Percentiles rank a stretch among this genome's conserved stretches.
phyloP scores from a whole-genome alignment of 495 filamentous ascomycete genomes.

The Penicillium cinerascens region DNA sequence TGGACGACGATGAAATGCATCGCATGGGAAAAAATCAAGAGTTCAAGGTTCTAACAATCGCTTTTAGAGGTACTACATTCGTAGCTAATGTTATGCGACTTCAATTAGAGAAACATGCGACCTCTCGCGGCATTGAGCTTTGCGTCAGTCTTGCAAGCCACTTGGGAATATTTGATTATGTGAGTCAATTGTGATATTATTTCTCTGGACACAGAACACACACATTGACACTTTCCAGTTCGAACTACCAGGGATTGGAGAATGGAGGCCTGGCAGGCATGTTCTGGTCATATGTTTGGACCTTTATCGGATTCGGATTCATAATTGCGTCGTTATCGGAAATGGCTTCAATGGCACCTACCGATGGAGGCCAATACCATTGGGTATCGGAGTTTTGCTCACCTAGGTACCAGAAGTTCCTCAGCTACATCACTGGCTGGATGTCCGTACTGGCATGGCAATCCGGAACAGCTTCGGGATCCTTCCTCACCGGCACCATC shows the following conservation, averaged over 20 bases:
- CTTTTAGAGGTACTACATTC: too few relatives aligned
- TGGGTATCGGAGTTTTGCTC: slow-evolving; percentile 50
- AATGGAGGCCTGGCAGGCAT: slow-evolving; percentile 22
- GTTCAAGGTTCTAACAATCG: too few relatives aligned
- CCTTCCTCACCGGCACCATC: slow-evolving; percentile 43
- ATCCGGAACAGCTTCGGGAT: slow-evolving; percentile 34
- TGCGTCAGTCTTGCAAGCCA: neutral
- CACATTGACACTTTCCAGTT: slow-evolving; percentile 2
- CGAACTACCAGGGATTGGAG: slow-evolving; percentile 13
- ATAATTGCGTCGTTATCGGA: slow-evolving; percentile 35
- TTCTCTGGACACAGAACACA: neutral
- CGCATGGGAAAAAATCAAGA: too few relatives aligned
- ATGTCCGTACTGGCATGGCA: slow-evolving; percentile 43
- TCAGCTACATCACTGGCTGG: slow-evolving; percentile 51
- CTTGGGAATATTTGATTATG: neutral
- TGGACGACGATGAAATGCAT: too few relatives aligned
- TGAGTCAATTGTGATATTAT: neutral
- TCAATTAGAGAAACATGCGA: too few relatives aligned
- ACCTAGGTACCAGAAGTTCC: slow-evolving; percentile 34
- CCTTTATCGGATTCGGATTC: slow-evolving; percentile 32
- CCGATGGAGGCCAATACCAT: slow-evolving; percentile 44
- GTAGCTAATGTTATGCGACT: too few relatives aligned
- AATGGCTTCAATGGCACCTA: slow-evolving; percentile 38
- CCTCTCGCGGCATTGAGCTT: neutral
- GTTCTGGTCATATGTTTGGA: slow-evolving; percentile 34